These are phyloP conservation scores for Backusella luteola DNA, from an alignment of 192 early-diverging fungal genomes.

Conservation along the genomic window DNA sequence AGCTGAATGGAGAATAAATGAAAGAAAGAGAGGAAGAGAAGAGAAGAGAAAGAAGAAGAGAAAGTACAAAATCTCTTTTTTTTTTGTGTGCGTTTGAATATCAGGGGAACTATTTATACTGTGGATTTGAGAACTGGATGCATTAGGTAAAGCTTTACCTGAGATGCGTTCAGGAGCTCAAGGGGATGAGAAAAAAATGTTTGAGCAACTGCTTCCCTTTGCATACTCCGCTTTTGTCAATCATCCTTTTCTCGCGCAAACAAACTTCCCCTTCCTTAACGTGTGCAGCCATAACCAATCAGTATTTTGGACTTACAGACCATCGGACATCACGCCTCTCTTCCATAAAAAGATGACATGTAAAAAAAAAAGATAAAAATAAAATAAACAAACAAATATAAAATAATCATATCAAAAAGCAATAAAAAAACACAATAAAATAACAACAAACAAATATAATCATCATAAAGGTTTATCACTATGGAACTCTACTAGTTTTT, in stretches of 20 bases:
- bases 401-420: background rate
- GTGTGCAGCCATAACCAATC: constrained; percentile 9
- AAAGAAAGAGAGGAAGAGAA: background rate
- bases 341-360: background rate
- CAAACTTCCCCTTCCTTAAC: background rate
- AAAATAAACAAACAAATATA: background rate
- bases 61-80: background rate
- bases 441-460: background rate
- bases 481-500: background rate
- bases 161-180: constrained; percentile 7
- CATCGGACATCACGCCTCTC: constrained; percentile 7
- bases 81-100: background rate
- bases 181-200: background rate
- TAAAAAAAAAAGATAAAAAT: background rate
- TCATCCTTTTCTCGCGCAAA: background rate
- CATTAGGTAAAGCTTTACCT: background rate
- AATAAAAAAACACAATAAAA: background rate
- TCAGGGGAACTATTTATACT: constrained; percentile 9
- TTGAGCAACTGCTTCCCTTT: constrained; percentile 6
- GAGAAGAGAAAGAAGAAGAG: constrained; percentile 6
- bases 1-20: background rate
- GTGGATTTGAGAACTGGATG: background rate
- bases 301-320: background rate
- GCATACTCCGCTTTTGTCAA: constrained; percentile 13
- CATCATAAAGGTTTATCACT: background rate